Conservation (phyloP, 2,329 filamentous ascomycete species). For the Botryotinia convoluta region DNA sequence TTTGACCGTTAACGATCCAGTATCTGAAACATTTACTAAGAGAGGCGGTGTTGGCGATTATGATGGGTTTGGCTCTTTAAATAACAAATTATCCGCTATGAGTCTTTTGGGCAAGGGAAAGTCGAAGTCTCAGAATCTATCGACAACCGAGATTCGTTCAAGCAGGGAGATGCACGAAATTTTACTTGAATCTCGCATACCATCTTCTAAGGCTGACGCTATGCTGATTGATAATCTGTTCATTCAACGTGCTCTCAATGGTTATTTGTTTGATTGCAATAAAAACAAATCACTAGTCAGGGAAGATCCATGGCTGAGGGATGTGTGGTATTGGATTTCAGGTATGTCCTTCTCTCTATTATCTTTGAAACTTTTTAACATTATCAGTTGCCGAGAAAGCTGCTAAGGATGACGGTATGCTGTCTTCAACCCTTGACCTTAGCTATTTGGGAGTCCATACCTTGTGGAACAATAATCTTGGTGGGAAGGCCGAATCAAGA, state of each 20-base stretch:
- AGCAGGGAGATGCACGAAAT: slow-evolving; percentile 57
- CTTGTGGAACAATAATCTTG: slow-evolving; percentile 70
- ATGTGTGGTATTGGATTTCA: slow-evolving; percentile 74
- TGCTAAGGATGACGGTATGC: slow-evolving; percentile 67
- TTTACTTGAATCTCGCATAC: slow-evolving; percentile 44
- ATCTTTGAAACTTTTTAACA: slow-evolving; percentile 6
- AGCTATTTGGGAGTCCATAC: slow-evolving; percentile 72
- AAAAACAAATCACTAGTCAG: slow-evolving; percentile 65
- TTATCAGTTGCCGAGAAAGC: slow-evolving; percentile 58
- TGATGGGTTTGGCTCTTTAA: slow-evolving; percentile 11
- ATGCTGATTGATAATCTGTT: slow-evolving; percentile 49
- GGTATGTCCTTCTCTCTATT: slow-evolving; percentile 46
- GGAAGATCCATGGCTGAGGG: slow-evolving; percentile 72
- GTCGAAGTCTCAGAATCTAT: neutral
- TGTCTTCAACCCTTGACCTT: slow-evolving; percentile 64
- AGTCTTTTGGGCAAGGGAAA: slow-evolving; percentile 11
- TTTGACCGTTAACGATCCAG: neutral
- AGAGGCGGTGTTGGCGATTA: neutral
- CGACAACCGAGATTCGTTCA: slow-evolving; percentile 38
- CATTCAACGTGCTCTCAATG: slow-evolving; percentile 58
- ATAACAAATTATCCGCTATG: slow-evolving; percentile 24
- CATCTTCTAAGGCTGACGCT: slow-evolving; percentile 22
- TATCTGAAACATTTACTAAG: neutral
- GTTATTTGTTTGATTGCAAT: slow-evolving; percentile 61
- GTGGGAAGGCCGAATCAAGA: slow-evolving; percentile 51